Evolutionary conservation across 1,139 yeast genomes (phyloP).

Genomic region (Yamadazyma conglobata): DNA sequence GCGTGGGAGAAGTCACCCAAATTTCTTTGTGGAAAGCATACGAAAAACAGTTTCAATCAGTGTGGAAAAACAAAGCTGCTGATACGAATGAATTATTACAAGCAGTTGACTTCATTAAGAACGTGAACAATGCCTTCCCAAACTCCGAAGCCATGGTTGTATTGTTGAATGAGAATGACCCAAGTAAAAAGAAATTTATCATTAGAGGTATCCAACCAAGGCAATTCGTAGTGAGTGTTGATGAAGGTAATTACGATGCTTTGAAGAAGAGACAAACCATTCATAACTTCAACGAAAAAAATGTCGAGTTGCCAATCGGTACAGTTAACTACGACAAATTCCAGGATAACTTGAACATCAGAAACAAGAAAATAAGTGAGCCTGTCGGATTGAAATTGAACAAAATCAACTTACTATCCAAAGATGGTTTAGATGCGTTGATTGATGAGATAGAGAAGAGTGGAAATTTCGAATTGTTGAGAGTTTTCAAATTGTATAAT

Average conservation of each 20-base stretch:
- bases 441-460: constrained; percentile 23
- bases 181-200: constrained; percentile 67
- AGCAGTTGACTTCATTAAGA: constrained; percentile 94
- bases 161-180: constrained; percentile 46
- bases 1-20: constrained; percentile 83
- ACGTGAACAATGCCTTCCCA: constrained; percentile 88
- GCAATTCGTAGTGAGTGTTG: constrained; percentile 42
- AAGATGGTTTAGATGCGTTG: constrained; percentile 27
- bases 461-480: constrained; percentile 23
- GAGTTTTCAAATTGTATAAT: constrained; percentile 38
- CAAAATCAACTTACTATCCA: constrained; percentile 22
- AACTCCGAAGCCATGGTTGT: constrained; percentile 93
- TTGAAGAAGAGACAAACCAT: constrained; percentile 24
- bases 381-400: constrained; percentile 6
- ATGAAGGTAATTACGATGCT: constrained; percentile 46
- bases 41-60: constrained; percentile 70
- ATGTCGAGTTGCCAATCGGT: constrained; percentile 30
- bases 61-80: constrained; percentile 32
- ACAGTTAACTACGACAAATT: constrained; percentile 36
- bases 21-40: constrained; percentile 95
- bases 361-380: constrained; percentile 4
- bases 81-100: constrained; percentile 68
- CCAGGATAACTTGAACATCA: constrained; percentile 21
- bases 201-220: constrained; percentile 77
- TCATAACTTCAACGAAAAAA: constrained; percentile 14